Evolutionary conservation across 2,329 filamentous ascomycete species (phyloP).

Genomic region (Cladosporium oxysporum): DNA sequence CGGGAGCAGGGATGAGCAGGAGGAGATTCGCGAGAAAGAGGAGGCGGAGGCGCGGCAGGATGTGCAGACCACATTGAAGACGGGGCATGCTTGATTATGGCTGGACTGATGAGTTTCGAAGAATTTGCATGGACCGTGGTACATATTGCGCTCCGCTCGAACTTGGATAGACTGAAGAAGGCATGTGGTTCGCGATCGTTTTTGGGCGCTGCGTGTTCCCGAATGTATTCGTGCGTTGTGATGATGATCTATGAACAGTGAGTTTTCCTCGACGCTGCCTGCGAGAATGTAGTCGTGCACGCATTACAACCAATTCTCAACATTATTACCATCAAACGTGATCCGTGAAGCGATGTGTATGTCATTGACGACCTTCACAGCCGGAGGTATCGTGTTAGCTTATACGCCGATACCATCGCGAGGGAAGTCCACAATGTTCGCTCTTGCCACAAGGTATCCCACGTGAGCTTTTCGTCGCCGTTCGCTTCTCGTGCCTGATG

Average conservation of each 20-base stretch:
- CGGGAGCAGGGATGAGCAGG: slow-evolving; percentile 17
- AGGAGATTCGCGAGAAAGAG: slow-evolving; percentile 12
- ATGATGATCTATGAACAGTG: too few species aligned
- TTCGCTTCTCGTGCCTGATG: background rate
- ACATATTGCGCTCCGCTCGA: background rate
- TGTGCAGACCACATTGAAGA: slow-evolving; percentile 1
- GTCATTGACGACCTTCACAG: background rate
- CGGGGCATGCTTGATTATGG: slow-evolving; percentile 8
- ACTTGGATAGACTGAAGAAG: background rate
- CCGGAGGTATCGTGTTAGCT: too few species aligned
- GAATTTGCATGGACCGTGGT: background rate
- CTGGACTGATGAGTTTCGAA: background rate
- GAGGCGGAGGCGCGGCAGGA: background rate
- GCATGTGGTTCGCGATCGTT: background rate
- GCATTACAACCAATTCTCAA: too few species aligned
- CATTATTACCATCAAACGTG: background rate
- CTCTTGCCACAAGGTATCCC: background rate
- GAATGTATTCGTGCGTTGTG: too few species aligned
- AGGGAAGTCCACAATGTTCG: too few species aligned
- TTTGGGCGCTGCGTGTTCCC: too few species aligned
- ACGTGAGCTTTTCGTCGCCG: background rate
- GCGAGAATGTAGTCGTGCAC: too few species aligned
- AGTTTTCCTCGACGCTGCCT: background rate
- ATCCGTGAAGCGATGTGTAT: background rate
- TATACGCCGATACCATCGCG: background rate